Evolutionary conservation across 2,329 filamentous ascomycete species (phyloP).

Genomic region (Arthroderma sp.): DNA sequence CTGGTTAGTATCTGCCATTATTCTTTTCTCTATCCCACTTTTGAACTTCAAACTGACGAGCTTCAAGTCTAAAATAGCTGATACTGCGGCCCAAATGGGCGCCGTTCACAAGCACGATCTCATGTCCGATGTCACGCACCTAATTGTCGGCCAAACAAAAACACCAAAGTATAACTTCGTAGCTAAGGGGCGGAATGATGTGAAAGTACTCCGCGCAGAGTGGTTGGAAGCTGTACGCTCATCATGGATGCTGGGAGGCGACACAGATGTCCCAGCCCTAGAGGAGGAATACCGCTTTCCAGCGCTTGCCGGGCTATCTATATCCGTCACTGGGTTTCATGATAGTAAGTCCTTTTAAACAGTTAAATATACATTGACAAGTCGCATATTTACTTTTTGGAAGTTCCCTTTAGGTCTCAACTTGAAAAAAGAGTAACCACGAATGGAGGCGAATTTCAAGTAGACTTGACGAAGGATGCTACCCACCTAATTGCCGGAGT

Average conservation of each 20-base stretch:
- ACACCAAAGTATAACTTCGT: constrained; percentile 95
- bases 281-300: constrained; percentile 44
- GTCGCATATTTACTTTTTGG: background rate
- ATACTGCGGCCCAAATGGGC: constrained; percentile 60
- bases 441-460: constrained; percentile 73
- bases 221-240: constrained; percentile 74
- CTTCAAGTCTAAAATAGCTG: constrained; percentile 27
- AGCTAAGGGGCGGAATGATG: constrained; percentile 73
- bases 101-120: constrained; percentile 80
- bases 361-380: background rate
- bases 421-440: constrained; percentile 54
- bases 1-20: constrained; percentile 43
- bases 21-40: background rate
- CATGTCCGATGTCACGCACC: constrained; percentile 89
- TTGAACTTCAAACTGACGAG: background rate
- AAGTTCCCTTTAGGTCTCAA: constrained; percentile 43
- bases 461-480: constrained; percentile 71
- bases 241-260: constrained; percentile 66
- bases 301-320: constrained; percentile 40
- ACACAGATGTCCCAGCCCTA: constrained; percentile 57
- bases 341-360: constrained; percentile 37
- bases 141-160: constrained; percentile 77
- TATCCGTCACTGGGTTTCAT: constrained; percentile 59
- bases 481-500: constrained; percentile 75
- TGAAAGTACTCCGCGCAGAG: constrained; percentile 65